Conservation (phyloP, 441 rosid genomes). For the Pelargonium exstipulatum region DNA sequence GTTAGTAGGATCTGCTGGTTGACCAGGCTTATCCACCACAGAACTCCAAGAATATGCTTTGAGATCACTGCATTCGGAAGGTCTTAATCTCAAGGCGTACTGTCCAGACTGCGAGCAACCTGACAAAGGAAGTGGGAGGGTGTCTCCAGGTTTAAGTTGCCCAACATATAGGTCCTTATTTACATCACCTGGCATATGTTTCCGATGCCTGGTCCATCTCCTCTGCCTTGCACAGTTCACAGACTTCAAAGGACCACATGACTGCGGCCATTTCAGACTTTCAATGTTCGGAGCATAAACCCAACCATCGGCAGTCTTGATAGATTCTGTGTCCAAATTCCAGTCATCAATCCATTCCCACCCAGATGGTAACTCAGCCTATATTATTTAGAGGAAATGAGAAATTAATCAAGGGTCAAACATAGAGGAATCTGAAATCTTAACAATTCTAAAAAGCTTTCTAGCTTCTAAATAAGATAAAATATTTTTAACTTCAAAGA, state of each 20-base stretch:
- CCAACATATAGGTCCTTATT: conserved; percentile 56
- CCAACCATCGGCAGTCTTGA: conserved; percentile 56
- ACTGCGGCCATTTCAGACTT: conserved; percentile 56
- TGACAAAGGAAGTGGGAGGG: conserved; percentile 64
- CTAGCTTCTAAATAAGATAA: not conserved
- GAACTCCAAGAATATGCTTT: conserved; percentile 86
- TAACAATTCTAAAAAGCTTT: conserved; percentile 3
- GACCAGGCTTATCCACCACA: conserved; percentile 45
- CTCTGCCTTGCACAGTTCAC: conserved; percentile 60
- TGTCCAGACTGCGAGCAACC: conserved; percentile 57
- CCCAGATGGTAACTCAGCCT: conserved; percentile 46
- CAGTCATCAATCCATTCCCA: conserved; percentile 65
- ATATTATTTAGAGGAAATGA: conserved; percentile 17
- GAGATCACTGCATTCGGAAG: conserved; percentile 37
- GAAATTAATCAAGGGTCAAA: conserved; percentile 1
- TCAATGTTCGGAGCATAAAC: conserved; percentile 57
- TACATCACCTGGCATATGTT: conserved; percentile 30
- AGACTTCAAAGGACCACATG: conserved; percentile 37
- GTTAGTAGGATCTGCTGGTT: conserved; percentile 30
- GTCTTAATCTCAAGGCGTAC: conserved; percentile 61
- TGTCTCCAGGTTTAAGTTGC: conserved; percentile 64
- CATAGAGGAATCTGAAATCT: not conserved
- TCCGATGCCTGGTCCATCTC: conserved; percentile 60
- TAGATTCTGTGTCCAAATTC: conserved; percentile 48
- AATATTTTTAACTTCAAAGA: not conserved